Evolutionary conservation across 768 basidiomycete genomes (phyloP).

Genomic region (Podaxis mareebaensis): DNA sequence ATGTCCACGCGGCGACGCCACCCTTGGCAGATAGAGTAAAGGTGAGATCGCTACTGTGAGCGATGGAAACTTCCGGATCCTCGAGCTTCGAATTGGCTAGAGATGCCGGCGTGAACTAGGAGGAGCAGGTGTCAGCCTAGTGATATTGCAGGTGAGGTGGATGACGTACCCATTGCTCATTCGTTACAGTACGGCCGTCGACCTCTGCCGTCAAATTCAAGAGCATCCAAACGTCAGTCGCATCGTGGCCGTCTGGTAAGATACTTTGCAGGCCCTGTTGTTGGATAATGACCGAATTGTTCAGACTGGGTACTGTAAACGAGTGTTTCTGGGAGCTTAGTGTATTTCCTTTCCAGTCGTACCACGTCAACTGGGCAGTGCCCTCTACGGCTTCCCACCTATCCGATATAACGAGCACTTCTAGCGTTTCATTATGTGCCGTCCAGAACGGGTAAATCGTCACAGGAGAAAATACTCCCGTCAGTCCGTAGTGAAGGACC

Average conservation of each 20-base stretch:
- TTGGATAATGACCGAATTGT: slow-evolving; percentile 47
- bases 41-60: slow-evolving; percentile 31
- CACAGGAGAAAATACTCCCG: slow-evolving; percentile 45
- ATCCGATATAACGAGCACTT: slow-evolving; percentile 54
- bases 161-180: slow-evolving; percentile 51
- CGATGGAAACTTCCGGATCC: slow-evolving; percentile 48
- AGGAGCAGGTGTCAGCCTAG: background rate
- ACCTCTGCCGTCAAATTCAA: slow-evolving; percentile 50
- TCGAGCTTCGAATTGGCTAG: slow-evolving; percentile 46
- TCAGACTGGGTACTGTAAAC: slow-evolving; percentile 48
- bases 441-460: slow-evolving; percentile 60
- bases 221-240: slow-evolving; percentile 50
- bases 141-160: background rate
- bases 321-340: slow-evolving; percentile 37
- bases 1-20: slow-evolving; percentile 58
- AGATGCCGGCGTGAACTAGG: slow-evolving; percentile 53
- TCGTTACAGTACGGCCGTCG: slow-evolving; percentile 40
- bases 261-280: slow-evolving; percentile 42
- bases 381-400: slow-evolving; percentile 48
- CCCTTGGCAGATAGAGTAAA: slow-evolving; percentile 54
- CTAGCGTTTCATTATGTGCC: slow-evolving; percentile 44
- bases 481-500: slow-evolving; percentile 52
- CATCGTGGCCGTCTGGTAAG: slow-evolving; percentile 41
- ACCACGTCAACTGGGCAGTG: slow-evolving; percentile 54
- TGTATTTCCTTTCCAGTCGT: slow-evolving; percentile 49